Percentiles rank a stretch among this genome's conserved stretches.
Conservation (phyloP, 352 stramenopile species). For the Pythium rhizo-oryzae region DNA sequence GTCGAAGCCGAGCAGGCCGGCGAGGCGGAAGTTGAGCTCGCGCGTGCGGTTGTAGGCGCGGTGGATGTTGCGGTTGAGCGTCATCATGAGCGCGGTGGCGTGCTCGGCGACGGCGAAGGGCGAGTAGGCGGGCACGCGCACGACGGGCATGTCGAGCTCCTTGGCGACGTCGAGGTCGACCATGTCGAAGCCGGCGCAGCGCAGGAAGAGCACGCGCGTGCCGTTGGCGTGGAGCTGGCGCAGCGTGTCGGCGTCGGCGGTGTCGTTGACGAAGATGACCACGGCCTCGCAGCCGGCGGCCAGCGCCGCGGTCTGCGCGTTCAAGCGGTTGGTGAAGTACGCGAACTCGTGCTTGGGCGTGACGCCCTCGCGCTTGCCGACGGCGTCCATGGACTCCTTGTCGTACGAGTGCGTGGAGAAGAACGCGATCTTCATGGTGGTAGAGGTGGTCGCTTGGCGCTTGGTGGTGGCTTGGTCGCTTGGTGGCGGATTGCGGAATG, state of each 20-base stretch:
- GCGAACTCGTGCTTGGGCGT: conserved; percentile 50
- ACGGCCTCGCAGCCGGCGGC: conserved; percentile 61
- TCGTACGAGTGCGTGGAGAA: conserved; percentile 81
- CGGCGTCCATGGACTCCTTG: conserved; percentile 53
- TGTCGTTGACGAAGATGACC: conserved; percentile 89
- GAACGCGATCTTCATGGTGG: conserved; percentile 75
- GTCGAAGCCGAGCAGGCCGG: conserved; percentile 64
- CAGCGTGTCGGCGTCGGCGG: conserved; percentile 58
- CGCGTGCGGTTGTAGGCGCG: conserved; percentile 74
- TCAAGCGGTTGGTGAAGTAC: conserved; percentile 58
- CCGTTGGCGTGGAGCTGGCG: conserved; percentile 52
- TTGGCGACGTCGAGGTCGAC: conserved; percentile 64
- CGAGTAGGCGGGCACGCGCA: conserved; percentile 77
- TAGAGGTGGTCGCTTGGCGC: not conserved
- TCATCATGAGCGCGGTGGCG: conserved; percentile 75
- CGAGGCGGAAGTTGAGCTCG: conserved; percentile 76
- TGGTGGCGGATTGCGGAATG: conserved; percentile 31
- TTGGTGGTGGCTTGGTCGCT: conserved; percentile 48
- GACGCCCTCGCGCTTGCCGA: conserved; percentile 46
- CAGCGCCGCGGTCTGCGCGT: conserved; percentile 49
- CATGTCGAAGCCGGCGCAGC: conserved; percentile 83
- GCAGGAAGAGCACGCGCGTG: conserved; percentile 73
- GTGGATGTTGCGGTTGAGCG: conserved; percentile 82
- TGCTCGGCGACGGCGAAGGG: conserved; percentile 84
- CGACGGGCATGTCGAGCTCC: conserved; percentile 60